These are phyloP conservation scores for Withania somnifera DNA, from an alignment of 305 asterid species.

Conservation along the genomic window DNA sequence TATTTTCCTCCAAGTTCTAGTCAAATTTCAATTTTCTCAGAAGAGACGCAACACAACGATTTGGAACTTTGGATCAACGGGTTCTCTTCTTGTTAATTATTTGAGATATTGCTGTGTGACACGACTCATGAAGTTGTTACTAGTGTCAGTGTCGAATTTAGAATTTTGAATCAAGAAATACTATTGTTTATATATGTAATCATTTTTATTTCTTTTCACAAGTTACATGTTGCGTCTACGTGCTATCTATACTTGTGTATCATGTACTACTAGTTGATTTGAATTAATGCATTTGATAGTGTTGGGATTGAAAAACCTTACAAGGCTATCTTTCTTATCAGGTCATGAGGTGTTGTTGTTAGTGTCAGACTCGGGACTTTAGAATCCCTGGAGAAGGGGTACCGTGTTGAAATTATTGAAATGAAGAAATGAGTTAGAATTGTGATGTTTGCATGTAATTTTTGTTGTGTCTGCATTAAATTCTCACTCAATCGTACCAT, in stretches of 20 bases:
- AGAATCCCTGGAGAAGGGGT: too few species aligned
- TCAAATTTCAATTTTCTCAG: neutral
- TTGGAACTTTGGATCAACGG: constrained; percentile 9
- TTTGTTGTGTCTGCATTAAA: neutral
- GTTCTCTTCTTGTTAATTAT: neutral
- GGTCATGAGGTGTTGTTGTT: neutral
- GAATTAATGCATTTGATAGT: neutral
- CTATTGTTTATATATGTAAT: neutral
- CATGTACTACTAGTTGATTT: neutral
- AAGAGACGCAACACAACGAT: neutral
- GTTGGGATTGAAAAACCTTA: neutral
- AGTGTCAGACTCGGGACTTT: neutral
- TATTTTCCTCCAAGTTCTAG: neutral
- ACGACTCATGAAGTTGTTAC: neutral
- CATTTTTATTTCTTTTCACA: neutral
- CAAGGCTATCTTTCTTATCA: neutral
- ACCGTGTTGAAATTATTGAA: too few species aligned
- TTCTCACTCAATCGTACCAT: neutral
- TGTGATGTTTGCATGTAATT: neutral
- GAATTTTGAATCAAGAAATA: neutral
- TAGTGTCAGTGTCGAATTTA: neutral
- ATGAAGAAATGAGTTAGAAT: too few species aligned
- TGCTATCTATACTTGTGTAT: neutral
- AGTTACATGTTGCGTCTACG: neutral
- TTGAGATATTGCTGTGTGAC: neutral